phyloP scores from a whole-genome alignment of 306 rosid species.

The Pyrus pyrifolia region DNA sequence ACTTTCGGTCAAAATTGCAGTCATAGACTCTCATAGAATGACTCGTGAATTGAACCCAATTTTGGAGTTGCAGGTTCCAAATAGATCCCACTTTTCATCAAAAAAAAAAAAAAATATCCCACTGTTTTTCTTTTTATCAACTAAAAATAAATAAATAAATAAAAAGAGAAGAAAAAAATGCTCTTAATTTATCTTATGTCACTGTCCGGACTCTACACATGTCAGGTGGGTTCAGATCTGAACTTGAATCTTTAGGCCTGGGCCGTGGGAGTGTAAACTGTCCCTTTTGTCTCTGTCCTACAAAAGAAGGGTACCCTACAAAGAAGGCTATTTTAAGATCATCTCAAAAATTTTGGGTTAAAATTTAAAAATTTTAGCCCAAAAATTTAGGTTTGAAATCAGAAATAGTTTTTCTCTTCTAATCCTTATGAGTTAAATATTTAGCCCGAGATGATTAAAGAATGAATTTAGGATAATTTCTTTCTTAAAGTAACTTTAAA shows the following conservation, averaged over 20 bases:
- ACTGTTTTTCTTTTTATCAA: neutral
- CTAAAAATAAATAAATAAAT: no score
- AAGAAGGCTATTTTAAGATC: neutral
- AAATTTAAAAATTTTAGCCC: no score
- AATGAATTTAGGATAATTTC: no score
- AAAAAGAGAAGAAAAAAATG: no score
- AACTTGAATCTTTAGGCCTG: neutral
- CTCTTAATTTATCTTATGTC: neutral
- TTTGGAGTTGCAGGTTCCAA: neutral
- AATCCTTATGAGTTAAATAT: no score
- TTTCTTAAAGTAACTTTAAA: no score
- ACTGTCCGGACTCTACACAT: neutral
- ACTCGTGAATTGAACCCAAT: neutral
- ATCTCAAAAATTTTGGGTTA: no score
- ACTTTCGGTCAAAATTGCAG: neutral
- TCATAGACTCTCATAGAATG: neutral
- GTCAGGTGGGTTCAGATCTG: slow-evolving; percentile 3
- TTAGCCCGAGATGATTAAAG: no score
- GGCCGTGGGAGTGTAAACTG: slow-evolving; percentile 18
- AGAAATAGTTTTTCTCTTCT: no score
- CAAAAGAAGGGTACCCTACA: neutral
- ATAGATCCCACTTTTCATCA: neutral
- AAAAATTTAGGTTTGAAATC: no score
- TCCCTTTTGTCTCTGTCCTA: slow-evolving; percentile 10
- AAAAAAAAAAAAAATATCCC: no score